Conservation (phyloP, 208 protist species). For the Wallacemonas sp. region DNA sequence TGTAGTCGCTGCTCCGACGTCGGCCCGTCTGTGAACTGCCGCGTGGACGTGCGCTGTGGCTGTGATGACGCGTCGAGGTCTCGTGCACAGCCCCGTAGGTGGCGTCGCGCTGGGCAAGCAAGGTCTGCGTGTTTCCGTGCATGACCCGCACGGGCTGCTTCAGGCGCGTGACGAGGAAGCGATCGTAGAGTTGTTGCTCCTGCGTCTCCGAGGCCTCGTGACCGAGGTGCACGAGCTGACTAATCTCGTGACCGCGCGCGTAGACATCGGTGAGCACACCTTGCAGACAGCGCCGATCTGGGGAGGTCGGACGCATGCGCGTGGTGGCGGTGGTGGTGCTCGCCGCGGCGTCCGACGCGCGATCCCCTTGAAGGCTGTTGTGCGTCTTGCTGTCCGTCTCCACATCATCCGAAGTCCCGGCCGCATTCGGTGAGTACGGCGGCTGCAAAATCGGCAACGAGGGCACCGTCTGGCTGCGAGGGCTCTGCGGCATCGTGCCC, state of each 20-base stretch:
- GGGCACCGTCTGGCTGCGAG: not conserved
- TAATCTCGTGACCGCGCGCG: constrained; percentile 40
- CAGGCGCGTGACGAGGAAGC: constrained; percentile 61
- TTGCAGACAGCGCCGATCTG: constrained; percentile 43
- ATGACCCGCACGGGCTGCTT: constrained; percentile 31
- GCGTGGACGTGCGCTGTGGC: not conserved
- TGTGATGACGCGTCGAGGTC: not conserved
- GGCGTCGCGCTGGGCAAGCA: constrained; percentile 8
- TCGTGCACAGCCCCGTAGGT: constrained; percentile 9
- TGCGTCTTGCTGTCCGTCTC: not conserved
- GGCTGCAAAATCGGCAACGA: not conserved
- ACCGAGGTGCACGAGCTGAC: constrained; percentile 48
- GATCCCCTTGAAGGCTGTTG: not conserved
- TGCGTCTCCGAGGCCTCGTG: constrained; percentile 36
- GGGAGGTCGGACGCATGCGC: constrained; percentile 46
- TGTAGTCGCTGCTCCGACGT: not conserved
- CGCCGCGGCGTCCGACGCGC: not conserved
- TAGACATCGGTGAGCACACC: constrained; percentile 34
- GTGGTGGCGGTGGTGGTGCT: not conserved
- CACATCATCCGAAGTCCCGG: too few relatives aligned
- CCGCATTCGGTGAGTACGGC: not conserved
- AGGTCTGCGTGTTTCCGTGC: constrained; percentile 1
- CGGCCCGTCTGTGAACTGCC: not conserved
- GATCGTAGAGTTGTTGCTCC: constrained; percentile 41
- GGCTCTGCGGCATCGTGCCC: not conserved